Conservation (phyloP, 805 yeast genomes). For the Kluyveromyces lactis region DNA sequence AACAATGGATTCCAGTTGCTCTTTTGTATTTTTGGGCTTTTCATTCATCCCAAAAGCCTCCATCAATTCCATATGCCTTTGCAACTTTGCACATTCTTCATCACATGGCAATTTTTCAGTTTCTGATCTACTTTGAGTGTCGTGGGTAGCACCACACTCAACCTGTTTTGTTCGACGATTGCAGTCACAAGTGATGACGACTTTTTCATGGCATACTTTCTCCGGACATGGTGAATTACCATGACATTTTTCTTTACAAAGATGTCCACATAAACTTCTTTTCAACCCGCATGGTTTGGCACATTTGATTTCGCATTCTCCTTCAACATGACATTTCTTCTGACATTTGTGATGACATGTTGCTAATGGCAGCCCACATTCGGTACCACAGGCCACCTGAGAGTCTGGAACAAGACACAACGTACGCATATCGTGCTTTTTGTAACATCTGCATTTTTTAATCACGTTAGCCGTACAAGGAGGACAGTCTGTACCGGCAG, state of each 20-base stretch:
- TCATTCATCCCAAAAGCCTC: slow-evolving; percentile 45
- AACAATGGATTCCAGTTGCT: slow-evolving; percentile 12
- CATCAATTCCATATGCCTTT: slow-evolving; percentile 53
- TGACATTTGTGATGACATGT: slow-evolving; percentile 47
- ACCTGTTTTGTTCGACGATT: slow-evolving; percentile 42
- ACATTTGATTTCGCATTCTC: slow-evolving; percentile 56
- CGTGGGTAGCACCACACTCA: slow-evolving; percentile 49
- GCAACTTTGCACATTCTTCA: slow-evolving; percentile 53
- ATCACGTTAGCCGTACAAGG: slow-evolving; percentile 59
- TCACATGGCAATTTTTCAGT: slow-evolving; percentile 50
- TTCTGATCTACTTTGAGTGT: slow-evolving; percentile 25
- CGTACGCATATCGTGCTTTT: slow-evolving; percentile 40
- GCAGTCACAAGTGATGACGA: slow-evolving; percentile 54
- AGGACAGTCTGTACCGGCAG: slow-evolving; percentile 57
- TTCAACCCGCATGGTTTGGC: slow-evolving; percentile 46
- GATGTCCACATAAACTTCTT: slow-evolving; percentile 57
- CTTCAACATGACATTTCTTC: slow-evolving; percentile 47
- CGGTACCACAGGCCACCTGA: slow-evolving; percentile 55
- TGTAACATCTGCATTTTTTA: slow-evolving; percentile 57
- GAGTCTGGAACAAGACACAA: slow-evolving; percentile 54
- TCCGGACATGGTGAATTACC: slow-evolving; percentile 45
- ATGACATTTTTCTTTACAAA: slow-evolving; percentile 60
- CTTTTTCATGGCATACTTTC: slow-evolving; percentile 42
- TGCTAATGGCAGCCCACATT: slow-evolving; percentile 44
- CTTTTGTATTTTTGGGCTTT: background rate